phyloP scores from a whole-genome alignment of 225 moss, liverwort and hornwort genomes.

The Asterella californica region DNA sequence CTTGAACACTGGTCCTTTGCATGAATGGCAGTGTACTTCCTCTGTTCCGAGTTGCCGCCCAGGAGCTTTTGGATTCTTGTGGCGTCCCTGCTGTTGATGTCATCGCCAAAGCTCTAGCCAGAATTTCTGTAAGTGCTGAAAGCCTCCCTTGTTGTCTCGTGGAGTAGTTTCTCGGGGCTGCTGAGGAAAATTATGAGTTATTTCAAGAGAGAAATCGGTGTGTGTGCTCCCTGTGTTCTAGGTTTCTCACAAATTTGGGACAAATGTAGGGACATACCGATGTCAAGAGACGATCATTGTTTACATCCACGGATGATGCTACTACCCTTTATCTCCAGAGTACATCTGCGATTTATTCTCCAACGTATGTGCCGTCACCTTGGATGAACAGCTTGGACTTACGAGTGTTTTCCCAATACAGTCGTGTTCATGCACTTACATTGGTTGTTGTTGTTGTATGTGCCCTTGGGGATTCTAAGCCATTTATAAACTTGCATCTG shows the following conservation, averaged over 20 bases:
- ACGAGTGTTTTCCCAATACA: neutral
- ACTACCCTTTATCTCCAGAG: constrained; percentile 64
- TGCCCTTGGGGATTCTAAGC: neutral
- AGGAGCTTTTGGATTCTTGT: constrained; percentile 63
- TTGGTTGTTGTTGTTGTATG: neutral
- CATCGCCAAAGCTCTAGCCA: constrained; percentile 86
- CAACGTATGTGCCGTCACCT: constrained; percentile 37
- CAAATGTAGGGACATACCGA: constrained; percentile 63
- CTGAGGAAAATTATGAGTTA: too few relatives aligned
- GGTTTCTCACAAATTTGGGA: neutral
- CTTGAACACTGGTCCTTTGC: neutral
- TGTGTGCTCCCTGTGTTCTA: neutral
- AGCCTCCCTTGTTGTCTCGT: neutral
- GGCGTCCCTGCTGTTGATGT: constrained; percentile 59
- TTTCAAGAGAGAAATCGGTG: neutral
- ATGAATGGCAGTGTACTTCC: constrained; percentile 57
- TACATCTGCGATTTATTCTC: constrained; percentile 56
- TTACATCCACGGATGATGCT: constrained; percentile 73
- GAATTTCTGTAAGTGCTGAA: constrained; percentile 52
- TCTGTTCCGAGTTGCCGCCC: constrained; percentile 57
- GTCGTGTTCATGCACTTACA: neutral
- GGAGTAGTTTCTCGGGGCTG: neutral
- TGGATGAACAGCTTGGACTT: neutral
- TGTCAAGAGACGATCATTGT: constrained; percentile 74
- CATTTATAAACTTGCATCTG: neutral